Percentiles rank a stretch among this genome's conserved stretches.
phyloP scores from a whole-genome alignment of 2,329 filamentous ascomycete genomes.

The Aspergillus sp. region DNA sequence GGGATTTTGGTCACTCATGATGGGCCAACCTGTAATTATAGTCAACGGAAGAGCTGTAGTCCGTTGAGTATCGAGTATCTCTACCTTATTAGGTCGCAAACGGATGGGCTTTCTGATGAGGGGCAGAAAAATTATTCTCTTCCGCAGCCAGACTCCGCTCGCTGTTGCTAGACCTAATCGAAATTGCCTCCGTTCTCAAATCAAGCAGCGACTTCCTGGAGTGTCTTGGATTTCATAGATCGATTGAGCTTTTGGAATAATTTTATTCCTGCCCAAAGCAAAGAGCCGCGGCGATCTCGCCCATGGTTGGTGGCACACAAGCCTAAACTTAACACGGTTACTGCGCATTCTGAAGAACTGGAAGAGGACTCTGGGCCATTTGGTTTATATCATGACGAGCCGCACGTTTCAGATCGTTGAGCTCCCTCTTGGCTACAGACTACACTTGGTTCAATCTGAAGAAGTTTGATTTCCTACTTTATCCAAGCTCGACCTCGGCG shows the following conservation, averaged over 20 bases:
- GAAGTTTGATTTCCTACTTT: neutral
- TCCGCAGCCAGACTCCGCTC: neutral
- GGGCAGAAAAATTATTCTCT: neutral
- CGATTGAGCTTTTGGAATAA: neutral
- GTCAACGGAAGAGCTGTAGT: neutral
- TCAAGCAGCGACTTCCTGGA: neutral
- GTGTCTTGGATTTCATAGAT: neutral
- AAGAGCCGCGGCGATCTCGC: neutral
- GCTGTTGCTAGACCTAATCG: neutral
- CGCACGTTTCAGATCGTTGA: neutral
- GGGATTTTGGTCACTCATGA: conserved; percentile 26
- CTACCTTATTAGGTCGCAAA: neutral
- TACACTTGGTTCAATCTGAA: neutral
- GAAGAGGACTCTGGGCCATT: neutral
- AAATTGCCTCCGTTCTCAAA: neutral
- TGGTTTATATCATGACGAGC: neutral
- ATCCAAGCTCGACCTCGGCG: neutral
- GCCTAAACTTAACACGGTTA: conserved; percentile 6
- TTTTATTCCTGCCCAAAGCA: neutral
- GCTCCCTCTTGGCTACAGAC: neutral
- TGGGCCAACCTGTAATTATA: neutral
- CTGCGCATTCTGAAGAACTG: conserved; percentile 2
- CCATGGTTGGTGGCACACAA: neutral
- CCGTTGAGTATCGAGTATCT: neutral
- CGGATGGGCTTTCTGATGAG: neutral